Evolutionary conservation across 345 rosid genomes (phyloP).

Genomic region (Microthlaspi erraticum): DNA sequence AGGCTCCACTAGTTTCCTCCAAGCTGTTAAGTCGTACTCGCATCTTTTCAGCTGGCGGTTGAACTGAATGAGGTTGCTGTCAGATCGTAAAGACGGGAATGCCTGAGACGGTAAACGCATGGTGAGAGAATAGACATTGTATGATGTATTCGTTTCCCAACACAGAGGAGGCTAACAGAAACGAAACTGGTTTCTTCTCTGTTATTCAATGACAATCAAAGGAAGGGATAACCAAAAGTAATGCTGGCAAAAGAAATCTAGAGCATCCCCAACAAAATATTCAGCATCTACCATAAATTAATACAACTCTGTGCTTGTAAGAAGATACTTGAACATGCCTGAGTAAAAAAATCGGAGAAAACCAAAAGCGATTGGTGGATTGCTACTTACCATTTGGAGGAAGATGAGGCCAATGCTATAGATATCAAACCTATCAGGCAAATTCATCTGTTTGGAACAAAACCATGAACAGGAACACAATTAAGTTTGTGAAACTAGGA

Average conservation of each 20-base stretch:
- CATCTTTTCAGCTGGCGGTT: conserved; percentile 93
- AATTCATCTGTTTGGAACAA: conserved; percentile 70
- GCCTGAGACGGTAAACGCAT: conserved; percentile 50
- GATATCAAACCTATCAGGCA: conserved; percentile 95
- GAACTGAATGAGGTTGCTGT: conserved; percentile 85
- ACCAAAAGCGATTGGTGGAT: conserved; percentile 1
- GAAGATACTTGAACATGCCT: conserved; percentile 21
- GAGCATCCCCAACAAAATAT: neutral
- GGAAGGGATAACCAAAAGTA: neutral
- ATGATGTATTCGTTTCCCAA: neutral
- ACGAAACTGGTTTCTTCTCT: neutral
- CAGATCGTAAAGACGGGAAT: conserved; percentile 84
- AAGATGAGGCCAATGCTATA: conserved; percentile 92
- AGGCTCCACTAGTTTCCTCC: conserved; percentile 84
- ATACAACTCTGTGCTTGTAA: neutral
- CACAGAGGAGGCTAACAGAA: conserved; percentile 6
- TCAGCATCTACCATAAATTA: neutral
- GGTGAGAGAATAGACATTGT: neutral
- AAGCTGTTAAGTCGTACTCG: conserved; percentile 77
- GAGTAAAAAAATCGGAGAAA: conserved; percentile 17
- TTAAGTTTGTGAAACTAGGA: conserved; percentile 16
- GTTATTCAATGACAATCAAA: neutral
- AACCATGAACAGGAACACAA: conserved; percentile 29
- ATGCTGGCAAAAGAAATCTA: neutral
- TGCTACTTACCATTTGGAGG: conserved; percentile 82